These are phyloP conservation scores for Hyaloscypha hepaticicola DNA, from an alignment of 495 filamentous ascomycete species.

Conservation along the genomic window DNA sequence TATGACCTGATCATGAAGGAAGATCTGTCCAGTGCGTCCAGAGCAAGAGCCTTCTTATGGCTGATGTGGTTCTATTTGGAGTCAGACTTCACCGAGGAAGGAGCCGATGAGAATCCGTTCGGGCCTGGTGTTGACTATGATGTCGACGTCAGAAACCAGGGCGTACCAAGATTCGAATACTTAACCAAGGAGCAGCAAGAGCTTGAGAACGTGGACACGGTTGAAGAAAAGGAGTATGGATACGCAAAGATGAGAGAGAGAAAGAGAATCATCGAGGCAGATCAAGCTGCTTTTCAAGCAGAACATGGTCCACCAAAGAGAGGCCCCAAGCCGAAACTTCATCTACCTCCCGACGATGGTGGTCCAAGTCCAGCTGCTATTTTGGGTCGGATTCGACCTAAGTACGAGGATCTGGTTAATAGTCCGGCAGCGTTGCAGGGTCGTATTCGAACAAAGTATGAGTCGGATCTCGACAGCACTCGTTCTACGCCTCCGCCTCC, in stretches of 20 bases:
- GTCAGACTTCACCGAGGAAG: slow-evolving; percentile 84
- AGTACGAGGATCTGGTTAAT: slow-evolving; percentile 45
- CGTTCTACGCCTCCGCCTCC: slow-evolving; percentile 56
- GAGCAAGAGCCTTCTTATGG: slow-evolving; percentile 92
- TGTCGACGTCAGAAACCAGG: slow-evolving; percentile 63
- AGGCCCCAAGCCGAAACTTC: slow-evolving; percentile 51
- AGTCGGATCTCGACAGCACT: slow-evolving; percentile 58
- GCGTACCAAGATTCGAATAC: slow-evolving; percentile 76
- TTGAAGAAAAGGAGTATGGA: slow-evolving; percentile 83
- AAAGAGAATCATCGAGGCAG: slow-evolving; percentile 64
- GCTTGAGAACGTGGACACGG: slow-evolving; percentile 86
- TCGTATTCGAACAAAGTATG: slow-evolving; percentile 55
- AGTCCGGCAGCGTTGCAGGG: slow-evolving; percentile 38
- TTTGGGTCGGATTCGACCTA: slow-evolving; percentile 44
- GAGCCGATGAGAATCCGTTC: slow-evolving; percentile 84
- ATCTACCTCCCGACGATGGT: slow-evolving; percentile 57
- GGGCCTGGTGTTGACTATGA: slow-evolving; percentile 70
- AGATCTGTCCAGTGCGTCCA: slow-evolving; percentile 75
- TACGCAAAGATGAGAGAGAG: slow-evolving; percentile 80
- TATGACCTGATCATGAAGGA: slow-evolving; percentile 94
- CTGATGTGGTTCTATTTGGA: slow-evolving; percentile 99
- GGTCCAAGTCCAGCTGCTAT: slow-evolving; percentile 42
- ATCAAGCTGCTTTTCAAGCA: slow-evolving; percentile 39
- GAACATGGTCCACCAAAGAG: slow-evolving; percentile 49
- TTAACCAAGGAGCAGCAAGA: slow-evolving; percentile 75